phyloP scores from a whole-genome alignment of 2,329 filamentous ascomycete species.

The Akanthomyces dipterigenus region DNA sequence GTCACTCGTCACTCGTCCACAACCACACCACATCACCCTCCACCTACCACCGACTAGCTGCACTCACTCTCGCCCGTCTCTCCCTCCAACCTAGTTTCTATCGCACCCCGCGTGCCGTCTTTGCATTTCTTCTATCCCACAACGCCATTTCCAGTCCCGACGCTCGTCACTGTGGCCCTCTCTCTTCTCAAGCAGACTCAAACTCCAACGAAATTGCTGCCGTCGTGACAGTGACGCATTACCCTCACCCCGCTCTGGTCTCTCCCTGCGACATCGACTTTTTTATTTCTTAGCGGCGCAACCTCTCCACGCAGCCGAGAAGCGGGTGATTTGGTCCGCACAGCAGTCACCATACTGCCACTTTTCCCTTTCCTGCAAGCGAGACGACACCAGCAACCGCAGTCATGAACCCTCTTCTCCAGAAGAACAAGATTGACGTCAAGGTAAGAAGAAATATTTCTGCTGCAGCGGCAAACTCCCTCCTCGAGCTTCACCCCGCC shows the following conservation, averaged over 20 bases:
- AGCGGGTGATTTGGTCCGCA: background rate
- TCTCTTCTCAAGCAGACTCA: background rate
- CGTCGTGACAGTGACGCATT: slow-evolving; percentile 3
- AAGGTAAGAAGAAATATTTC: slow-evolving; percentile 57
- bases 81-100: background rate
- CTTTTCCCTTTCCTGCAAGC: background rate
- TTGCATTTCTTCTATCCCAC: background rate
- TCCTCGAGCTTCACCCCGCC: background rate
- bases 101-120: background rate
- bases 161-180: background rate
- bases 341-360: background rate
- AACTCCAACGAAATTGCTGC: background rate
- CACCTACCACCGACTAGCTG: background rate
- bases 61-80: background rate
- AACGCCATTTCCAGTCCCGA: background rate
- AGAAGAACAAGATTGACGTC: slow-evolving; percentile 98
- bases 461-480: background rate
- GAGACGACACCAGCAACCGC: slow-evolving; percentile 13
- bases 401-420: slow-evolving; percentile 87
- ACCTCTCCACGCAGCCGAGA: background rate
- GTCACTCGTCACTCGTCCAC: background rate
- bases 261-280: background rate
- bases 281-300: background rate
- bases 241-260: slow-evolving; percentile 3
- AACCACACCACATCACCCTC: background rate